A percentile compares a stretch with the other conserved stretches of the same genome.
phyloP scores from a whole-genome alignment of 2,329 filamentous ascomycete genomes.

The Cucurbitaria berberidis region DNA sequence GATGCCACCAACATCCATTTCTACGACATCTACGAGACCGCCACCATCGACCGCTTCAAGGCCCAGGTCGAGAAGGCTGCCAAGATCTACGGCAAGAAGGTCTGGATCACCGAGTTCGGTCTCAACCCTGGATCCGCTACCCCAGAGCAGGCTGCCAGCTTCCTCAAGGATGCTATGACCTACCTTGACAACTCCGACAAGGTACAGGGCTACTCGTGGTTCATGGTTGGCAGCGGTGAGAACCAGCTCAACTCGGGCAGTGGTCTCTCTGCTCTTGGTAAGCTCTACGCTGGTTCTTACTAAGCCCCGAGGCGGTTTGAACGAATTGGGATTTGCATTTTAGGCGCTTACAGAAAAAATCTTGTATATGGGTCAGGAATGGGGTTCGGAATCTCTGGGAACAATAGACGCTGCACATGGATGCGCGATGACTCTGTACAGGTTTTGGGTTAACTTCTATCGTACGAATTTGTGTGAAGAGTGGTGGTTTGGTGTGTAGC shows the following conservation, averaged over 20 bases:
- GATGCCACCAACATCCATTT: slow-evolving; percentile 50
- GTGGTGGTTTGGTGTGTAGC: slow-evolving; percentile 21
- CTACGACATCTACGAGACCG: slow-evolving; percentile 43
- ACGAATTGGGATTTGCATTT: slow-evolving; percentile 9
- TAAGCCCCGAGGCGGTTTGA: slow-evolving; percentile 5
- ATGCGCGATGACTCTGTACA: slow-evolving; percentile 8
- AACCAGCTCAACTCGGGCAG: slow-evolving; percentile 37
- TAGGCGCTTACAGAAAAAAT: slow-evolving; percentile 3
- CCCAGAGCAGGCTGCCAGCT: slow-evolving; percentile 36
- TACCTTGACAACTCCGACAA: slow-evolving; percentile 41
- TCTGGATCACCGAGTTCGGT: slow-evolving; percentile 51
- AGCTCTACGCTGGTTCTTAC: slow-evolving; percentile 32
- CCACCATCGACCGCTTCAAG: slow-evolving; percentile 44
- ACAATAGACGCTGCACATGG: slow-evolving; percentile 2
- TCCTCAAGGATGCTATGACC: slow-evolving; percentile 43
- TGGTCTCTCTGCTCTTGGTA: slow-evolving; percentile 29
- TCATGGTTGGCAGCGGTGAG: slow-evolving; percentile 44
- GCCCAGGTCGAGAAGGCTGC: slow-evolving; percentile 48
- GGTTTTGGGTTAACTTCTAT: slow-evolving; percentile 17
- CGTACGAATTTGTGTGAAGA: neutral
- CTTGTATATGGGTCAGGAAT: slow-evolving; percentile 3
- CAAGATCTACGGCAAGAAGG: slow-evolving; percentile 33
- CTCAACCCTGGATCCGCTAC: slow-evolving; percentile 39
- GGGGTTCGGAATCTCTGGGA: slow-evolving; percentile 1
- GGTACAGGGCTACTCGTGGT: slow-evolving; percentile 48